phyloP scores from a whole-genome alignment of 2,329 filamentous ascomycete species.

The Diaporthe sp. region DNA sequence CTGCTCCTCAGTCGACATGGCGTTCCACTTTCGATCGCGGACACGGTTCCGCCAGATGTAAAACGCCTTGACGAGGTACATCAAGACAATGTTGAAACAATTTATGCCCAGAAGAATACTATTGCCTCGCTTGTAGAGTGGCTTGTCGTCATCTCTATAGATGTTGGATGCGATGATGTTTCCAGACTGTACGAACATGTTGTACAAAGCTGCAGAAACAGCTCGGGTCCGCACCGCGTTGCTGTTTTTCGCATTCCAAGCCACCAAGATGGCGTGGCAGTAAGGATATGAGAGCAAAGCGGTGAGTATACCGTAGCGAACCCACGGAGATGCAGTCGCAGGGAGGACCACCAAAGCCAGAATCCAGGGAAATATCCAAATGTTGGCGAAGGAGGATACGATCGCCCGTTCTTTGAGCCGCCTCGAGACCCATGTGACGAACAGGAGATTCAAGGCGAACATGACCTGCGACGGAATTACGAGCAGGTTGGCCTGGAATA shows the following conservation, averaged over 20 bases:
- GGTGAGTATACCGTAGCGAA: conserved; percentile 55
- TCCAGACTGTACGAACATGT: conserved; percentile 61
- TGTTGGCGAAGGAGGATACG: conserved; percentile 54
- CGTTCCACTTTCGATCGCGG: conserved; percentile 58
- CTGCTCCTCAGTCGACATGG: conserved; percentile 60
- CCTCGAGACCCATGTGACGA: conserved; percentile 61
- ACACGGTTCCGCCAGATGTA: conserved; percentile 63
- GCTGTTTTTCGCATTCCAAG: conserved; percentile 62
- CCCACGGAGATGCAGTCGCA: conserved; percentile 51
- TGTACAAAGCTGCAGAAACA: conserved; percentile 63
- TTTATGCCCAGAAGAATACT: conserved; percentile 62
- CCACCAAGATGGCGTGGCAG: conserved; percentile 62
- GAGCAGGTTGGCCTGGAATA: conserved; percentile 61
- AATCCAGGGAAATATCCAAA: conserved; percentile 60
- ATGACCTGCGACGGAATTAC: conserved; percentile 30
- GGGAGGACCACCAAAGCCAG: conserved; percentile 52
- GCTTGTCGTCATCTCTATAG: conserved; percentile 68
- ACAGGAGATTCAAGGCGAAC: conserved; percentile 56
- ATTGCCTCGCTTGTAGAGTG: conserved; percentile 65
- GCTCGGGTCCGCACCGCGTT: conserved; percentile 63
- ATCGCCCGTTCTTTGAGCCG: conserved; percentile 56
- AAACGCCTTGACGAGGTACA: conserved; percentile 59
- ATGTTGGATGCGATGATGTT: conserved; percentile 63
- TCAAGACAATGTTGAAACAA: conserved; percentile 61
- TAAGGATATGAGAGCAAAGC: conserved; percentile 63